A percentile compares a stretch with the other conserved stretches of the same genome.
Conservation (phyloP, 495 filamentous ascomycete species). For the Penicillium herquei region DNA sequence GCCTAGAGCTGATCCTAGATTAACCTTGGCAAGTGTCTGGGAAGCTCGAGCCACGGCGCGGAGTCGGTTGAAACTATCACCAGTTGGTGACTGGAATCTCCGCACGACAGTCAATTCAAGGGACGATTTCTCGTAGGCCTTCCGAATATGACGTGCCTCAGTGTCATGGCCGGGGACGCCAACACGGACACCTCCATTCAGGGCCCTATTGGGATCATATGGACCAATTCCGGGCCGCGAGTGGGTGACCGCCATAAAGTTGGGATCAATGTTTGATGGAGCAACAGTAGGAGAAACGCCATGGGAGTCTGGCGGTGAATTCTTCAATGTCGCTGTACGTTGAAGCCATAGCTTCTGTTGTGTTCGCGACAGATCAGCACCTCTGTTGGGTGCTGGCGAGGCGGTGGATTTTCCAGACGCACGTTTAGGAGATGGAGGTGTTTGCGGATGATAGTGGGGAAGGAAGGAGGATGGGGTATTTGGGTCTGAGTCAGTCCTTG, state of each 20-base stretch:
- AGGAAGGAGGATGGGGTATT: constrained; percentile 50
- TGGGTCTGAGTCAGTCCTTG: constrained; percentile 46
- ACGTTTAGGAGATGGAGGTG: constrained; percentile 40
- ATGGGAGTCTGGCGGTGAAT: constrained; percentile 47
- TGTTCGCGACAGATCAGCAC: constrained; percentile 42
- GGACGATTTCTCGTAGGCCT: constrained; percentile 45
- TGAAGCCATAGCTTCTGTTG: constrained; percentile 52
- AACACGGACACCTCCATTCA: constrained; percentile 33
- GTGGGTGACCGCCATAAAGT: constrained; percentile 27
- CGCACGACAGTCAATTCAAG: constrained; percentile 44
- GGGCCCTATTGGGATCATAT: constrained; percentile 33
- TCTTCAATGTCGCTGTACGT: constrained; percentile 46
- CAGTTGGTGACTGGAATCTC: constrained; percentile 44
- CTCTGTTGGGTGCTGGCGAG: constrained; percentile 37
- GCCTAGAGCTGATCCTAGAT: constrained; percentile 25
- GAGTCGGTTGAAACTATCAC: constrained; percentile 42
- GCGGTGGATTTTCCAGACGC: constrained; percentile 12
- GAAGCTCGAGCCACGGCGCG: constrained; percentile 25
- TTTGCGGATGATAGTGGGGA: constrained; percentile 48
- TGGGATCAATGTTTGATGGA: constrained; percentile 34
- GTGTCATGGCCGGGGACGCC: constrained; percentile 33
- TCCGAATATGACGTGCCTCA: constrained; percentile 43
- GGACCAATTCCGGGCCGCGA: constrained; percentile 25
- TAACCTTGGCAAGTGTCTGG: constrained; percentile 12
- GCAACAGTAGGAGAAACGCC: constrained; percentile 28